Conservation (phyloP, 2,329 filamentous ascomycete genomes). For the Mariannaea elegans region DNA sequence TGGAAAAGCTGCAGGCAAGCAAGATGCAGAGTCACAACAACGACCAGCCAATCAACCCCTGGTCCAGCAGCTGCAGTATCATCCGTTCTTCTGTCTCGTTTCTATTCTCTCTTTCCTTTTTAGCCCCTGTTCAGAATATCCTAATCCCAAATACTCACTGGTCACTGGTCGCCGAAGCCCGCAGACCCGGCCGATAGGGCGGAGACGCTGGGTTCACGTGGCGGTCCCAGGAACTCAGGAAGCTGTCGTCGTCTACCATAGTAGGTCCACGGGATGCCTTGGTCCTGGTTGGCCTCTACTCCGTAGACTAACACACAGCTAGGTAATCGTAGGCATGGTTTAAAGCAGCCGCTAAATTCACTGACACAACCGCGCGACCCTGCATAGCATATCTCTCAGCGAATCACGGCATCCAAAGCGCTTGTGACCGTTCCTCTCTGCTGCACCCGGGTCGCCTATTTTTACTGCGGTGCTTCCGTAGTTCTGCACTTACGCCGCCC, state of each 20-base stretch:
- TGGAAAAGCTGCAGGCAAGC: too few species aligned
- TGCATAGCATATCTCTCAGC: constrained; percentile 16
- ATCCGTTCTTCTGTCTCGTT: not conserved
- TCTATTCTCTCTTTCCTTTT: not conserved
- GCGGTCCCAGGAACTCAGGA: constrained; percentile 8
- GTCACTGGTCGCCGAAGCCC: not conserved
- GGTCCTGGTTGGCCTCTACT: constrained; percentile 13
- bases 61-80: too few species aligned
- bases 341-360: not conserved
- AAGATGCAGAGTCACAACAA: too few species aligned
- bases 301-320: not conserved
- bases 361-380: constrained; percentile 5
- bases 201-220: constrained; percentile 20
- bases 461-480: constrained; percentile 1
- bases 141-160: constrained; percentile 2
- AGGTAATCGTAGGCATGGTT: not conserved
- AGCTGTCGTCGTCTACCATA: too few species aligned
- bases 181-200: constrained; percentile 7
- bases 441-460: constrained; percentile 1
- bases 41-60: not conserved
- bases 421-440: constrained; percentile 5
- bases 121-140: constrained; percentile 9
- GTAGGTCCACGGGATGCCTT: constrained; percentile 7
- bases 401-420: constrained; percentile 17
- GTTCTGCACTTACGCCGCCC: constrained; percentile 13